A percentile compares a stretch with the other conserved stretches of the same genome.
Evolutionary conservation across 257 asterid genomes (phyloP).

Genomic region (Nicotiana benthamiana): DNA sequence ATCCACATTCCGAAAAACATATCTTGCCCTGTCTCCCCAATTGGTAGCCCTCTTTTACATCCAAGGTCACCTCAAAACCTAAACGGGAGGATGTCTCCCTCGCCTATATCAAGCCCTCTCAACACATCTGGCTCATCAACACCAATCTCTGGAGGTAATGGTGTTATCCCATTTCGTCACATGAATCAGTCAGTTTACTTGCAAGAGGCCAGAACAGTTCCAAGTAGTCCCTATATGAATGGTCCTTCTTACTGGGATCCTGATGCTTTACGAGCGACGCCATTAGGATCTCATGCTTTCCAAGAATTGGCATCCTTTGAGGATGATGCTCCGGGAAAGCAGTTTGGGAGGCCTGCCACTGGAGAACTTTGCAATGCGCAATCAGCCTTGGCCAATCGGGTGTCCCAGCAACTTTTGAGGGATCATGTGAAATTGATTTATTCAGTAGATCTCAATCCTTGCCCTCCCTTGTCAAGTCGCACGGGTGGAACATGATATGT

Average conservation of each 20-base stretch:
- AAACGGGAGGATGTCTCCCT: constrained; percentile 82
- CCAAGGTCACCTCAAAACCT: constrained; percentile 77
- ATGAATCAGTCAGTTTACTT: constrained; percentile 41
- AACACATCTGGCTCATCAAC: constrained; percentile 71
- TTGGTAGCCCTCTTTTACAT: constrained; percentile 70
- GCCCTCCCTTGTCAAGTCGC: constrained; percentile 41
- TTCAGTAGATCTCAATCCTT: constrained; percentile 41
- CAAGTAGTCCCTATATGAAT: constrained; percentile 12
- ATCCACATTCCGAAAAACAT: constrained; percentile 45
- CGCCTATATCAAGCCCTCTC: constrained; percentile 89
- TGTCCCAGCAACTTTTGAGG: constrained; percentile 59
- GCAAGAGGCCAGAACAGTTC: constrained; percentile 30
- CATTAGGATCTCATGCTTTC: constrained; percentile 53
- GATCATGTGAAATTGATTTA: constrained; percentile 50
- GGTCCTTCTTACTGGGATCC: constrained; percentile 65
- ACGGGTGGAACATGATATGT: constrained; percentile 30
- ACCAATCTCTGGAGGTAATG: constrained; percentile 61
- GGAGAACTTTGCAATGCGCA: constrained; percentile 57
- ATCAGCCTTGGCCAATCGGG: constrained; percentile 66
- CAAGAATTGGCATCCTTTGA: constrained; percentile 46
- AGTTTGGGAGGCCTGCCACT: constrained; percentile 36
- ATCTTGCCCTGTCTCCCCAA: constrained; percentile 56
- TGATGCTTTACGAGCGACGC: constrained; percentile 52
- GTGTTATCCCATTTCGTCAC: constrained; percentile 52
- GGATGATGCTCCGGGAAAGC: constrained; percentile 45